A percentile compares a stretch with the other conserved stretches of the same genome.
These are phyloP conservation scores for Alternaria postmessia DNA, from an alignment of 2,329 filamentous ascomycete species.

Conservation along the genomic window DNA sequence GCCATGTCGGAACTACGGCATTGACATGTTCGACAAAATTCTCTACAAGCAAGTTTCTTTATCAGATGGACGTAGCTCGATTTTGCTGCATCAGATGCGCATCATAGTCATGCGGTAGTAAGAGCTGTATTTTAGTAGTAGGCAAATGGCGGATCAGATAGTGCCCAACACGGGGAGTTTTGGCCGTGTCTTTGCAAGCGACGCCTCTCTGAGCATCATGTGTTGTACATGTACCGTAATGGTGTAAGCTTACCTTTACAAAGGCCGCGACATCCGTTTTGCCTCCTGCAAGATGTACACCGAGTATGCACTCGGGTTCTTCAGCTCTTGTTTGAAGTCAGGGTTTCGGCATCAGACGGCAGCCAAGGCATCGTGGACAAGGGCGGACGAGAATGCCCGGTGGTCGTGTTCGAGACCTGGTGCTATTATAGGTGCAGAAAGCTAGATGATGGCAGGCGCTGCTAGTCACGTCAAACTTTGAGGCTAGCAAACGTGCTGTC, in stretches of 20 bases:
- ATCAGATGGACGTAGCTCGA: background rate
- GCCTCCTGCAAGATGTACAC: background rate
- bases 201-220: background rate
- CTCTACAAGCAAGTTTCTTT: background rate
- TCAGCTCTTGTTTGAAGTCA: background rate
- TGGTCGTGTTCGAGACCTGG: background rate
- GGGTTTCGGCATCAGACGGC: background rate
- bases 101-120: background rate
- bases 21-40: background rate
- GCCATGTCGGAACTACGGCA: constrained; percentile 1
- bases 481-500: background rate
- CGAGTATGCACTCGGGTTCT: background rate
- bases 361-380: background rate
- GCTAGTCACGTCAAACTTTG: constrained; percentile 8
- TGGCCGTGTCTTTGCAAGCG: background rate
- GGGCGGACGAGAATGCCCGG: background rate
- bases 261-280: background rate
- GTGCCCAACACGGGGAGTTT: background rate
- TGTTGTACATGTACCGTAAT: background rate
- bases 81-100: background rate
- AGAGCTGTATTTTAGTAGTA: background rate
- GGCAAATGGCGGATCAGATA: background rate
- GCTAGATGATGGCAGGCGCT: background rate
- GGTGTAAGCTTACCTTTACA: background rate
- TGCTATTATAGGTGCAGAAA: constrained; percentile 2